phyloP scores from a whole-genome alignment of 2,329 filamentous ascomycete genomes.

The Helminthosporium solani region DNA sequence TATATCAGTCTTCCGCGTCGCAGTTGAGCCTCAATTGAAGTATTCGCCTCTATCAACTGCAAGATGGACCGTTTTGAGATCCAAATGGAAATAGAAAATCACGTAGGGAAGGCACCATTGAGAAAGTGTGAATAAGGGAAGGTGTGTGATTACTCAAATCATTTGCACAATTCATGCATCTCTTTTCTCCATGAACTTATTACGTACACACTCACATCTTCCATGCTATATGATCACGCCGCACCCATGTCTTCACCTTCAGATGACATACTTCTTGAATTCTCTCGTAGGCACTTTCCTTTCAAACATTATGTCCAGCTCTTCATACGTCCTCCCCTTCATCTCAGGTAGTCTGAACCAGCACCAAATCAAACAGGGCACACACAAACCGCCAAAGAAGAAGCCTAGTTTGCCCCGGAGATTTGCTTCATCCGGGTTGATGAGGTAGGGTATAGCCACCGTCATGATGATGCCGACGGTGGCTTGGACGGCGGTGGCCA shows the following conservation, averaged over 20 bases:
- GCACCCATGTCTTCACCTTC: neutral
- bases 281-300: conserved; percentile 25
- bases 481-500: conserved; percentile 56
- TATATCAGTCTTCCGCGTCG: no score
- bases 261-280: conserved; percentile 10
- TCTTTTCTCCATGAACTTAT: neutral
- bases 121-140: no score
- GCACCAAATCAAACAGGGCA: conserved; percentile 39
- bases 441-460: conserved; percentile 44
- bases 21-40: no score
- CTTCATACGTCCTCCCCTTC: conserved; percentile 44
- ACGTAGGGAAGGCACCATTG: no score
- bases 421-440: conserved; percentile 45
- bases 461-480: conserved; percentile 44
- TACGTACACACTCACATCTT: neutral
- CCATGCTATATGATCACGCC: neutral
- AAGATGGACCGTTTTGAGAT: no score
- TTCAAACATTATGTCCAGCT: conserved; percentile 48
- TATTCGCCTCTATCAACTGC: no score
- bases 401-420: conserved; percentile 46
- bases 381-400: conserved; percentile 42
- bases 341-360: conserved; percentile 45
- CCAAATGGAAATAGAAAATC: no score
- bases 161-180: no score
- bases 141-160: no score